Conservation (phyloP, 108 stramenopile species). For the Seminavis robusta region DNA sequence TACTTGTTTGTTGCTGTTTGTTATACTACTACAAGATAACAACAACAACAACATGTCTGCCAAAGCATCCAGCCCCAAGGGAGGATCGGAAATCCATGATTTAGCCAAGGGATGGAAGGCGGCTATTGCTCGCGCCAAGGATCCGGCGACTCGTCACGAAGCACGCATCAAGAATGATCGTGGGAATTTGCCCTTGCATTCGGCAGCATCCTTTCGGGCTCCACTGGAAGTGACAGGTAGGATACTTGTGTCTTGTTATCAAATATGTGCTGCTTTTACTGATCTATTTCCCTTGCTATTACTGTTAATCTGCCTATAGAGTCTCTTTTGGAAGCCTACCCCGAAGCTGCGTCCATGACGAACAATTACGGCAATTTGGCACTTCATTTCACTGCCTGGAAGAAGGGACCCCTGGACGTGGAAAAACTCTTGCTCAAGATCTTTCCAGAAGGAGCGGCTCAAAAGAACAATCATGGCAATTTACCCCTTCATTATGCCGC, state of each 20-base stretch:
- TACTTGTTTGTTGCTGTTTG: no score
- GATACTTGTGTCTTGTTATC: not conserved
- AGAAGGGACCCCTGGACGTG: slow-evolving; percentile 84
- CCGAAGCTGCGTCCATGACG: slow-evolving; percentile 78
- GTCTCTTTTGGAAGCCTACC: slow-evolving; percentile 80
- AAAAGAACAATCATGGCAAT: slow-evolving; percentile 86
- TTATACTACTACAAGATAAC: no score
- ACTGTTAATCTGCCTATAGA: slow-evolving; percentile 24
- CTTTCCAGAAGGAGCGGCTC: slow-evolving; percentile 83
- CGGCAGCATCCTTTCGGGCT: slow-evolving; percentile 79
- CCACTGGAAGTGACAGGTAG: slow-evolving; percentile 70
- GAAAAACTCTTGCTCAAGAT: slow-evolving; percentile 71
- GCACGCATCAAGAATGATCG: slow-evolving; percentile 71
- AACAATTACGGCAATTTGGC: slow-evolving; percentile 89
- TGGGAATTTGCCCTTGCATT: slow-evolving; percentile 83
- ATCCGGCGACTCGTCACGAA: slow-evolving; percentile 81
- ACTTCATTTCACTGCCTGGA: slow-evolving; percentile 84
- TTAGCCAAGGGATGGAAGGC: slow-evolving; percentile 89
- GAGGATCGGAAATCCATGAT: slow-evolving; percentile 82
- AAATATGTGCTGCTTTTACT: not conserved
- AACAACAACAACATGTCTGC: no score
- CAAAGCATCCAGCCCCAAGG: no score
- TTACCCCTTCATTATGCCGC: slow-evolving; percentile 84
- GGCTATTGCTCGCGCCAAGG: slow-evolving; percentile 70
- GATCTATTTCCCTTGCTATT: not conserved